Base-by-base conservation (phyloP, 2,329 filamentous ascomycete species). In the Colletotrichum siamense region DNA sequence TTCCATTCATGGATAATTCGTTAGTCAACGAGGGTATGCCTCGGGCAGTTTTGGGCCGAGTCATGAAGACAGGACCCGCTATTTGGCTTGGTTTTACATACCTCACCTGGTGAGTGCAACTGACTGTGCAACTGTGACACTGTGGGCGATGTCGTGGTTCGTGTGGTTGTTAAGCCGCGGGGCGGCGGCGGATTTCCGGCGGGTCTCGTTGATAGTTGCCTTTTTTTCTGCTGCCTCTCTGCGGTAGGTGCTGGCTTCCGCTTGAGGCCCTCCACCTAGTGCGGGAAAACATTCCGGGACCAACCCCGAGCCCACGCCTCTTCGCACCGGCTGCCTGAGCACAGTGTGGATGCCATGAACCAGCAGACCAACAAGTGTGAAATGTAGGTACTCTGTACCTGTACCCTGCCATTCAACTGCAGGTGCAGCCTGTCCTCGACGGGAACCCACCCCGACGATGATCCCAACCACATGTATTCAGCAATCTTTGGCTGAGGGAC, bases 1-100 rank as follows among this genome's bases (percentile, higher is more conserved):
- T 49, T 73, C 64, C 70, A 73, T 73, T 76, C 71, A 73, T 76
- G 73, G 73, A 69, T 64, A 69, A 76, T 76, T 76, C 70, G 36
- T 52, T 73, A 30, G 44, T 69, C 28, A 68, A 69, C 73, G 64
- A 49, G 70, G 69, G 18, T 59, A 73, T 59, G 57, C 73, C 70
- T 76, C 73, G 73, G 73, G 49, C 26, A 36, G 49, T 73, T 59
- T 73, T 73, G 70, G 64, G 64, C 73, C 73, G 73, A 76, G 70
- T 73, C 73, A 76, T 73, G 64, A 64, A 18, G 13, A 44, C 12
- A 34, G 30, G 32, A 22, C 36, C 39, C 44, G 57, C 63, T 49
- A 36, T 32, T 62, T 30, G 12, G 62, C 26, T 69, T 36, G 67
- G 59, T 18, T 24, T 44, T 52, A n/a, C 36, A 13, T 24, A 28